phyloP scores from a whole-genome alignment of 306 rosid genomes.

The Senna tora region DNA sequence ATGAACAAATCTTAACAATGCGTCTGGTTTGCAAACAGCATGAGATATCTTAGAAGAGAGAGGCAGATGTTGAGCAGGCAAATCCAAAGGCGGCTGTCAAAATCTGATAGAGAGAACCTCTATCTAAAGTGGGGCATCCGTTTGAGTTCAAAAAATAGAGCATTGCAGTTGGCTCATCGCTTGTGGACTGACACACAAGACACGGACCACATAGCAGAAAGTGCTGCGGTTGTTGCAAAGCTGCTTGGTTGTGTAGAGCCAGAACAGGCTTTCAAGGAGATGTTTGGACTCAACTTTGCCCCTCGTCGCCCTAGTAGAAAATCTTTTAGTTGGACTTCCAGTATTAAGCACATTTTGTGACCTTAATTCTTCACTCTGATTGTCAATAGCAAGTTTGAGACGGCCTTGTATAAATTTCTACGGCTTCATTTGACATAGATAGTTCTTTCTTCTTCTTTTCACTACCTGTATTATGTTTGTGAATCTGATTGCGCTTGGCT shows the following conservation, averaged over 20 bases:
- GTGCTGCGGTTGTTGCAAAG: slow-evolving; percentile 81
- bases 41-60: slow-evolving; percentile 66
- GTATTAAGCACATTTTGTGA: slow-evolving; percentile 56
- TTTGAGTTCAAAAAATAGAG: slow-evolving; percentile 65
- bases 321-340: slow-evolving; percentile 55
- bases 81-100: slow-evolving; percentile 66
- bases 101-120: slow-evolving; percentile 62
- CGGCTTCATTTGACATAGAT: slow-evolving; percentile 36
- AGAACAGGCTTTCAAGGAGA: slow-evolving; percentile 84
- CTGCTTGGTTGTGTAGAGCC: slow-evolving; percentile 79
- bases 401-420: slow-evolving; percentile 34
- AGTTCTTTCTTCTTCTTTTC: slow-evolving; percentile 8
- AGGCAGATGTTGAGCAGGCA: slow-evolving; percentile 84
- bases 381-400: slow-evolving; percentile 35
- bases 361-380: slow-evolving; percentile 10
- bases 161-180: slow-evolving; percentile 64
- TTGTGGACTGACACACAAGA: slow-evolving; percentile 66
- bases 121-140: slow-evolving; percentile 75
- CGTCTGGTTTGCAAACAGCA: slow-evolving; percentile 50
- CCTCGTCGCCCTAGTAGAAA: slow-evolving; percentile 59
- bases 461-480: slow-evolving; percentile 32
- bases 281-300: slow-evolving; percentile 97
- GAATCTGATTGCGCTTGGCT: slow-evolving; percentile 44
- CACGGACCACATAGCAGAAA: slow-evolving; percentile 67
- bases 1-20: slow-evolving; percentile 3